These are phyloP conservation scores for Trichoderma sp. DNA, from an alignment of 2,329 filamentous ascomycete species.

Conservation along the genomic window DNA sequence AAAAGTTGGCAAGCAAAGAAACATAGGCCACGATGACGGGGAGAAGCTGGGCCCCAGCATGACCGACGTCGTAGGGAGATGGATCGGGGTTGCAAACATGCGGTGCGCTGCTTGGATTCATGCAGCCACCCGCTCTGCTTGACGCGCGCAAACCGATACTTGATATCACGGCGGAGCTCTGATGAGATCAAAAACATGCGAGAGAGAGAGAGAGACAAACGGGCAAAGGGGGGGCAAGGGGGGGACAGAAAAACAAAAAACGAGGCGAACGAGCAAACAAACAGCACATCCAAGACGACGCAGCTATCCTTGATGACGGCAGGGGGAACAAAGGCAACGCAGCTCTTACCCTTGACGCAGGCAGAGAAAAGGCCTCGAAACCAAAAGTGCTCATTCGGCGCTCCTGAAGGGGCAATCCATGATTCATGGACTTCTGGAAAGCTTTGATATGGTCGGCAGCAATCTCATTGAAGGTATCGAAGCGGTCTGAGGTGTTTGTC, in stretches of 20 bases:
- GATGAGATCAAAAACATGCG: neutral
- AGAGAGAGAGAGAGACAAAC: neutral
- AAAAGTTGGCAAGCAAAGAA: neutral
- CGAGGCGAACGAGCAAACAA: neutral
- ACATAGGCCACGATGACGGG: neutral
- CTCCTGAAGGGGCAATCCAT: constrained; percentile 74
- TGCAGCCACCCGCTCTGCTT: neutral
- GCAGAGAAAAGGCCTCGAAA: constrained; percentile 87
- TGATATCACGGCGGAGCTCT: neutral
- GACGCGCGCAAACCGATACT: neutral
- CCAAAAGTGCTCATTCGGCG: constrained; percentile 80
- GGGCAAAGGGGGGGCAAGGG: too few species aligned
- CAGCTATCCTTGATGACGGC: neutral
- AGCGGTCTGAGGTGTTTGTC: constrained; percentile 22
- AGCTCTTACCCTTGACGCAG: constrained; percentile 70
- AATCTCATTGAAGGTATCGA: constrained; percentile 39
- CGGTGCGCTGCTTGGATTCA: neutral
- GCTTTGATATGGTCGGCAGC: constrained; percentile 65
- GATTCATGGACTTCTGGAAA: constrained; percentile 64
- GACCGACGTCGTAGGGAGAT: neutral
- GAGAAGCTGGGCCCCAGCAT: neutral
- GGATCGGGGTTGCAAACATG: neutral
- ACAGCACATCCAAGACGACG: neutral
- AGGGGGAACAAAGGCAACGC: neutral
- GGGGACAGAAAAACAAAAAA: neutral